phyloP scores from a whole-genome alignment of 83 land plant species.

The Thuja plicata region DNA sequence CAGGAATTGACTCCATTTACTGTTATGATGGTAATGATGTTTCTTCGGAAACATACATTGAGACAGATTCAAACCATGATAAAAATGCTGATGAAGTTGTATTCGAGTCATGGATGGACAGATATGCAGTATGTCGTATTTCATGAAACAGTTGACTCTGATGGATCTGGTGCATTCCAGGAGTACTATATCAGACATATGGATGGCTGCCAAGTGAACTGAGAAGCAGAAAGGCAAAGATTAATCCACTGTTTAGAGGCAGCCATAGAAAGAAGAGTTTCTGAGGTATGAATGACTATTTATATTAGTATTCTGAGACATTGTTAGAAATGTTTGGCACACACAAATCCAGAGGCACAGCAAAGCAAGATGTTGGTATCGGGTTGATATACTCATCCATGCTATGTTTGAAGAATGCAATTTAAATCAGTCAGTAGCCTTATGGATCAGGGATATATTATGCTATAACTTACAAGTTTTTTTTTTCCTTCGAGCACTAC shows the following conservation, averaged over 20 bases:
- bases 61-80: conserved; percentile 2
- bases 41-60: conserved; percentile 6
- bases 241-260: conserved; percentile 79
- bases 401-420: neutral
- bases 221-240: conserved; percentile 78
- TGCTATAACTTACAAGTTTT: neutral
- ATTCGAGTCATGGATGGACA: conserved; percentile 63
- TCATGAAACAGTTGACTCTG: conserved; percentile 40
- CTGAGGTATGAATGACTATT: conserved; percentile 47
- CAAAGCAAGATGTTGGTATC: neutral
- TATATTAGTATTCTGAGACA: neutral
- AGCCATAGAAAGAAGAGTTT: conserved; percentile 68
- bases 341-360: neutral
- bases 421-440: neutral
- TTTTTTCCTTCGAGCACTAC: neutral
- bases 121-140: conserved; percentile 52
- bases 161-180: conserved; percentile 39
- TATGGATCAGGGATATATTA: too few relatives aligned
- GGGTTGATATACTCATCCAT: neutral
- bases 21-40: conserved; percentile 31
- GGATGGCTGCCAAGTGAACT: conserved; percentile 75
- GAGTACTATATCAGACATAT: conserved; percentile 78
- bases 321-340: neutral
- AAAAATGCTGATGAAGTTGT: conserved; percentile 43
- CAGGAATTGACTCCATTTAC: conserved; percentile 26